Base-by-base conservation (phyloP, 73 alveolate species). In the Paramecium sexaurelia region DNA sequence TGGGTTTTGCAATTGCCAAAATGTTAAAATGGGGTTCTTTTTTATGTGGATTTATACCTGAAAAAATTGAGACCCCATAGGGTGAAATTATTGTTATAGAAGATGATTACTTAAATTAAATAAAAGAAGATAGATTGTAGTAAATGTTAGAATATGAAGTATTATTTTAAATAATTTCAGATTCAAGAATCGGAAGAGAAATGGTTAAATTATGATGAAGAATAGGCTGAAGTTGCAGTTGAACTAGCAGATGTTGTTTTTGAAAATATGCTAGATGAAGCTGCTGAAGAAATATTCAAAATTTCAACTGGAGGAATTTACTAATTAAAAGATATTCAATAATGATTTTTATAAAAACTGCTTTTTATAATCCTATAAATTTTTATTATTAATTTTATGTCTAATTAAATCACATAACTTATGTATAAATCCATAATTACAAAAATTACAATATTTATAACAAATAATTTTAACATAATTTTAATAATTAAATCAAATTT, bases 171-270 rank as follows among this genome's bases (percentile, higher is more conserved):
- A n/a, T 27, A 26, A 78, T 40, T 43, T 45, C 13, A 43, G 67
- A 35, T 26, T 91, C 39, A 55, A 82, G 92, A 75, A 45, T 51
- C 85, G 2, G 89, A 91, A 55, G 95, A 91, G 55, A 85, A 78
- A 67, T 92, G 95, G 95, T 35, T 85, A 37, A 36, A 55, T 55
- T 92, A 92, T 86, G 93, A 84, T 47, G 92, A 85, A 85, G 95
- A 92, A 32, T 75, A 92, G 68, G 93, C 92, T 7, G 94, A 92
- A 92, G 95, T 92, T 5, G 85, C 88, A 24, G 85, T 92, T 1
- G 95, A 92, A 17, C 40, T 92, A 37, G 87, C 94, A 7, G 92
- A 92, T 41, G 68, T 92, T 66, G 93, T 92, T 2, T 66, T 92
- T 55, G 95, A 92, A 43, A 32, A 32, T 9, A 67, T 92, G 39